Evolutionary conservation across 768 basidiomycete genomes (phyloP).

Genomic region (Pisolithus marmoratus): DNA sequence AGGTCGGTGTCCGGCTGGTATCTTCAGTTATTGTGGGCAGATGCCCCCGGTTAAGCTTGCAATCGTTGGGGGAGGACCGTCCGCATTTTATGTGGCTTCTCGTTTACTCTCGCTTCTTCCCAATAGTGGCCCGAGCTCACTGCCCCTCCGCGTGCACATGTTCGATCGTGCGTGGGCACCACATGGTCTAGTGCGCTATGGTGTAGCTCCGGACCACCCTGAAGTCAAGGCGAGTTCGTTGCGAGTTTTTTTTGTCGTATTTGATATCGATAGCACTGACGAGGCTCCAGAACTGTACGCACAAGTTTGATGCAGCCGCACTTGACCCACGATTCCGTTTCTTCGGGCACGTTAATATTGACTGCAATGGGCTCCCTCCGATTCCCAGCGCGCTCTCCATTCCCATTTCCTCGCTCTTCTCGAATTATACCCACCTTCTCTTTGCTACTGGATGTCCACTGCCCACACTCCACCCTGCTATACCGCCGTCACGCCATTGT

Average conservation of each 20-base stretch:
- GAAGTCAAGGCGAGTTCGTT: slow-evolving; percentile 74
- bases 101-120: slow-evolving; percentile 68
- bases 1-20: too few species aligned
- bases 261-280: slow-evolving; percentile 7
- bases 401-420: slow-evolving; percentile 53
- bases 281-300: slow-evolving; percentile 78
- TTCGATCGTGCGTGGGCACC: slow-evolving; percentile 93
- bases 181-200: slow-evolving; percentile 91
- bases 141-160: slow-evolving; percentile 63
- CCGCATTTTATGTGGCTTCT: slow-evolving; percentile 93
- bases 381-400: slow-evolving; percentile 53
- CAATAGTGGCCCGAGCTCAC: slow-evolving; percentile 20
- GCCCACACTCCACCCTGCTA: slow-evolving; percentile 50
- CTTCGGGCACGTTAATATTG: slow-evolving; percentile 85
- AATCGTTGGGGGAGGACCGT: slow-evolving; percentile 90
- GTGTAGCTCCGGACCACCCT: slow-evolving; percentile 97
- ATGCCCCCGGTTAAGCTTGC: slow-evolving; percentile 63
- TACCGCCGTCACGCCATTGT: slow-evolving; percentile 45
- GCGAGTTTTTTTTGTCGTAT: background rate
- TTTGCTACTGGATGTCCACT: slow-evolving; percentile 83
- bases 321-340: slow-evolving; percentile 78
- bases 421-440: slow-evolving; percentile 79
- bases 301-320: slow-evolving; percentile 86
- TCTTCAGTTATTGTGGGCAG: background rate
- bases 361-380: slow-evolving; percentile 22